Conservation (phyloP, 345 rosid genomes). For the Lepidium aucheri region DNA sequence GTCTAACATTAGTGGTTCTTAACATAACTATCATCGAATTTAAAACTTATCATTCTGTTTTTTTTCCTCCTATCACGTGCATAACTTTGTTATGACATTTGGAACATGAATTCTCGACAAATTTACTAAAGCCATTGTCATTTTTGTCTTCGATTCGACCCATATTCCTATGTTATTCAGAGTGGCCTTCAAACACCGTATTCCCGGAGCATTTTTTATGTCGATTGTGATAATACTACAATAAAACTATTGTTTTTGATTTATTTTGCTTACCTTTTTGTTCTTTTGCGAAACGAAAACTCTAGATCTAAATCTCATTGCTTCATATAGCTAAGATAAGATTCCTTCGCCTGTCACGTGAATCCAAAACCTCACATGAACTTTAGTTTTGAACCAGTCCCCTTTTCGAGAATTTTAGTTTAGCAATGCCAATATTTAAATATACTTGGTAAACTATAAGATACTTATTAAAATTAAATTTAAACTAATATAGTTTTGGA, state of each 20-base stretch:
- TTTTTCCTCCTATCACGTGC: not conserved
- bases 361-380: slow-evolving; percentile 30
- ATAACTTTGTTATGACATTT: not conserved
- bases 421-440: not conserved
- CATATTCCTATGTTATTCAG: not conserved
- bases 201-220: slow-evolving; percentile 20
- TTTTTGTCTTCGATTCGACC: not conserved
- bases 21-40: not conserved
- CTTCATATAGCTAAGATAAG: slow-evolving; percentile 6
- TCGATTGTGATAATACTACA: not conserved
- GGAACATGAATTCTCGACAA: not conserved
- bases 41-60: too few relatives aligned
- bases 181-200: slow-evolving; percentile 7
- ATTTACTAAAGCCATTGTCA: not conserved
- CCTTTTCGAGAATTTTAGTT: not conserved
- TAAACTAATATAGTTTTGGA: not conserved
- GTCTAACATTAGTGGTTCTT: too few relatives aligned
- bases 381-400: not conserved
- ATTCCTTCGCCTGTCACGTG: slow-evolving; percentile 22
- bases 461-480: not conserved
- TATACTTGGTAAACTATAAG: not conserved
- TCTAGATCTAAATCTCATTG: slow-evolving; percentile 22
- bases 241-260: not conserved
- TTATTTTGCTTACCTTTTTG: not conserved
- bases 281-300: slow-evolving; percentile 8